Evolutionary conservation across 345 rosid species (phyloP).

Genomic region (Eucalyptus brandiana): DNA sequence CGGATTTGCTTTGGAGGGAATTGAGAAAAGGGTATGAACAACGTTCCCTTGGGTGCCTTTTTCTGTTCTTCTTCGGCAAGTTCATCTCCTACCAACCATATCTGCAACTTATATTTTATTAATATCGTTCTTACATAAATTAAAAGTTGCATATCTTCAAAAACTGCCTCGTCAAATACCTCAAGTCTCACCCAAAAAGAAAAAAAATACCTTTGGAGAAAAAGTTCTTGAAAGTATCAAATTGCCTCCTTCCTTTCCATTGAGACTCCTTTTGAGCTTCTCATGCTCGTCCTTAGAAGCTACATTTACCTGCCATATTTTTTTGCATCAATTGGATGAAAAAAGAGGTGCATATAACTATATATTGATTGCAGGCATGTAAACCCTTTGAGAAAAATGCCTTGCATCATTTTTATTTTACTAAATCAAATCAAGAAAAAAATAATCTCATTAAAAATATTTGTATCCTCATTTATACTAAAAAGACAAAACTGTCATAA

Average conservation of each 20-base stretch:
- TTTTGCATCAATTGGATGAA: not conserved
- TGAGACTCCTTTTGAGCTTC: constrained; percentile 13
- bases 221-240: constrained; percentile 6
- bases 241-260: not conserved
- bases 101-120: not conserved
- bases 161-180: not conserved
- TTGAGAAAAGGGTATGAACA: constrained; percentile 33
- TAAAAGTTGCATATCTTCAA: not conserved
- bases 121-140: not conserved
- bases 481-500: too few relatives aligned
- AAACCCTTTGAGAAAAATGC: not conserved
- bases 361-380: not conserved
- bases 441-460: too few relatives aligned
- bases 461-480: too few relatives aligned
- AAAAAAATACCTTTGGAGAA: not conserved
- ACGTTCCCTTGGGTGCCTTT: constrained; percentile 33
- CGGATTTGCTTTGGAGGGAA: constrained; percentile 38
- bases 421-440: too few relatives aligned
- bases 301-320: constrained; percentile 10
- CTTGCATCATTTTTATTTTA: too few relatives aligned
- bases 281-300: constrained; percentile 5
- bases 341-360: too few relatives aligned
- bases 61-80: constrained; percentile 27
- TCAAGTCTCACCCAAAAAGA: not conserved
- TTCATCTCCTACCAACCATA: constrained; percentile 63